A percentile compares a stretch with the other conserved stretches of the same genome.
Conservation (phyloP, 192 early-diverging fungal species). For the Globomyces pollinis-pini region DNA sequence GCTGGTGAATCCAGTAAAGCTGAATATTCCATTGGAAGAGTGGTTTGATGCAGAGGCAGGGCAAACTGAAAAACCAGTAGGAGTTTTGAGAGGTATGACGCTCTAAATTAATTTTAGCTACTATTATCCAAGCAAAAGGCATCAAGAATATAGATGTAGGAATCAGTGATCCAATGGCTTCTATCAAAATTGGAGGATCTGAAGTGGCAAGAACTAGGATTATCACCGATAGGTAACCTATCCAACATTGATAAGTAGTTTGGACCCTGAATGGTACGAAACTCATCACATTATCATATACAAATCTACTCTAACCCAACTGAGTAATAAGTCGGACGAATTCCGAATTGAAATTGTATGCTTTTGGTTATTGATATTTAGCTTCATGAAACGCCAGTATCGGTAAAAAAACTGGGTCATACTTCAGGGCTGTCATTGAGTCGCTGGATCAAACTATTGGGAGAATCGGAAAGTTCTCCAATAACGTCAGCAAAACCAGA, state of each 20-base stretch:
- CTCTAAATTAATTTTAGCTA: background rate
- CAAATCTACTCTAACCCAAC: conserved; percentile 29
- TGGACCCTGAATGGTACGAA: conserved; percentile 83
- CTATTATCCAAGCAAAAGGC: conserved; percentile 65
- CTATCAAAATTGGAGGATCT: conserved; percentile 63
- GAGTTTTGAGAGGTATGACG: conserved; percentile 73
- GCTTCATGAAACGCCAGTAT: conserved; percentile 73
- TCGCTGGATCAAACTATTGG: conserved; percentile 40
- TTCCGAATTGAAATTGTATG: conserved; percentile 72
- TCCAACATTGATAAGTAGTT: too few species aligned
- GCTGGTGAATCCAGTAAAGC: conserved; percentile 13
- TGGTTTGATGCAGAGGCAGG: conserved; percentile 8
- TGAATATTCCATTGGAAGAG: conserved; percentile 6
- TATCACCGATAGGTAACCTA: conserved; percentile 66
- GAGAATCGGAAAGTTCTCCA: background rate
- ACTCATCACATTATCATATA: conserved; percentile 68
- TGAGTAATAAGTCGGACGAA: conserved; percentile 46
- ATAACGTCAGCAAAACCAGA: background rate
- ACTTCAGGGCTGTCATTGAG: conserved; percentile 24
- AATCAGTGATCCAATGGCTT: conserved; percentile 82
- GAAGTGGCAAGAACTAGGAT: conserved; percentile 55
- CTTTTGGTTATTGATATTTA: too few species aligned
- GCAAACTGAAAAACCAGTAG: conserved; percentile 58
- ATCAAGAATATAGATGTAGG: conserved; percentile 84
- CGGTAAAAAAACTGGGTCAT: conserved; percentile 63